phyloP scores from a whole-genome alignment of 805 yeast species.

The Cyberlindnera lachancei region DNA sequence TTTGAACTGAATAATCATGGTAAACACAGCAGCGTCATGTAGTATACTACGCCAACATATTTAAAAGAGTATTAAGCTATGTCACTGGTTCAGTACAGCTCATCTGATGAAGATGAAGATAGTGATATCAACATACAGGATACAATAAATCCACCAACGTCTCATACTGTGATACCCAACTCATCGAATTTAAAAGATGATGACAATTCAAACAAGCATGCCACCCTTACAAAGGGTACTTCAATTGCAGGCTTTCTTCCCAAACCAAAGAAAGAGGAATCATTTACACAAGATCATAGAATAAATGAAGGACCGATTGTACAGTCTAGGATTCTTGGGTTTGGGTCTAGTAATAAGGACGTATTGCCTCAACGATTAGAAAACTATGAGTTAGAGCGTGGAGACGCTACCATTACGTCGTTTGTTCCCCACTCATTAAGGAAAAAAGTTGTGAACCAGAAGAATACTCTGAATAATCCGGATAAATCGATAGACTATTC shows the following conservation, averaged over 20 bases:
- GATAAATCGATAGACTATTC: not conserved
- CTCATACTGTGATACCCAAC: too few species aligned
- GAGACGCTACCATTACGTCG: slow-evolving; percentile 13
- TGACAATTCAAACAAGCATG: too few species aligned
- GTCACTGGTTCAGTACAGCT: slow-evolving; percentile 13
- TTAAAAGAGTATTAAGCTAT: too few species aligned
- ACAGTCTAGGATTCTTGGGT: slow-evolving; percentile 11
- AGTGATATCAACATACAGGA: not conserved
- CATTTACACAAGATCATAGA: too few species aligned
- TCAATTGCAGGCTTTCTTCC: slow-evolving; percentile 21
- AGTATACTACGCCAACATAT: too few species aligned
- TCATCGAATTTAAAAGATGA: too few species aligned
- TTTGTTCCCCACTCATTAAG: slow-evolving; percentile 18
- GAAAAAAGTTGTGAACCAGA: slow-evolving; percentile 4
- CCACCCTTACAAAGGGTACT: too few species aligned
- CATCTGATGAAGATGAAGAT: slow-evolving; percentile 11
- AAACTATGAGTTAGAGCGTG: slow-evolving; percentile 12
- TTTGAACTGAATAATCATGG: too few species aligned
- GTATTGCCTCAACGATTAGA: slow-evolving; percentile 13
- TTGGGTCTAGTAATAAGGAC: slow-evolving; percentile 13
- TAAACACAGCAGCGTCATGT: too few species aligned
- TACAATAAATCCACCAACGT: too few species aligned
- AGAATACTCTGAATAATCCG: too few species aligned
- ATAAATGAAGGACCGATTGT: slow-evolving; percentile 2
- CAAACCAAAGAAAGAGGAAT: slow-evolving; percentile 18